A percentile compares a stretch with the other conserved stretches of the same genome.
Conservation (phyloP, 257 asterid species). For the Fraxinus excelsior region DNA sequence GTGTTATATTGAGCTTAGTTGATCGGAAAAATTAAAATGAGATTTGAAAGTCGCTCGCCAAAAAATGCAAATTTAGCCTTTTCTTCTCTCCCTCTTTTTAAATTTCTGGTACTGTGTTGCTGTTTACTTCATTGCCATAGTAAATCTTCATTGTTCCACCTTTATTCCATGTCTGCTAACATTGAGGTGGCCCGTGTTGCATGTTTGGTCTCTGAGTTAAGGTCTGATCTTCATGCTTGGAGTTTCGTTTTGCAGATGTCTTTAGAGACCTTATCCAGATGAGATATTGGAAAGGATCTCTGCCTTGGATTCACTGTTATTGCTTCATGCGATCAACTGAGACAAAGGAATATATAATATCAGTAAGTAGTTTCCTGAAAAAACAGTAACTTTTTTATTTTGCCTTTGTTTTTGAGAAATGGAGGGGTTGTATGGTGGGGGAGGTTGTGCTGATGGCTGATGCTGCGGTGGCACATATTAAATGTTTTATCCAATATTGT, state of each 20-base stretch:
- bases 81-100: background rate
- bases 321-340: conserved; percentile 84
- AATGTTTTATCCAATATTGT: background rate
- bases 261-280: conserved; percentile 58
- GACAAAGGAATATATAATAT: conserved; percentile 53
- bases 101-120: background rate
- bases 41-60: too few relatives aligned
- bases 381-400: conserved; percentile 13
- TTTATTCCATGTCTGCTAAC: background rate
- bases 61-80: background rate
- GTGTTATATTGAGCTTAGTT: too few relatives aligned
- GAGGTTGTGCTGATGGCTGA: background rate
- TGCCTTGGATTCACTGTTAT: conserved; percentile 93
- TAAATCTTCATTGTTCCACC: background rate
- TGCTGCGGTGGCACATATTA: background rate
- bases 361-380: conserved; percentile 47
- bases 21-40: too few relatives aligned
- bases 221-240: background rate
- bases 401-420: conserved; percentile 3
- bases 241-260: conserved; percentile 55
- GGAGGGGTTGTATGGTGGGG: background rate
- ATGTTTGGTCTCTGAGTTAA: background rate
- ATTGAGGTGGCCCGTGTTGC: background rate
- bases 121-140: background rate
- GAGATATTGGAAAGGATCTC: conserved; percentile 76